A percentile compares a stretch with the other conserved stretches of the same genome.
Evolutionary conservation across 805 yeast genomes (phyloP).

Genomic region (Tetrapisispora pingtungensis): DNA sequence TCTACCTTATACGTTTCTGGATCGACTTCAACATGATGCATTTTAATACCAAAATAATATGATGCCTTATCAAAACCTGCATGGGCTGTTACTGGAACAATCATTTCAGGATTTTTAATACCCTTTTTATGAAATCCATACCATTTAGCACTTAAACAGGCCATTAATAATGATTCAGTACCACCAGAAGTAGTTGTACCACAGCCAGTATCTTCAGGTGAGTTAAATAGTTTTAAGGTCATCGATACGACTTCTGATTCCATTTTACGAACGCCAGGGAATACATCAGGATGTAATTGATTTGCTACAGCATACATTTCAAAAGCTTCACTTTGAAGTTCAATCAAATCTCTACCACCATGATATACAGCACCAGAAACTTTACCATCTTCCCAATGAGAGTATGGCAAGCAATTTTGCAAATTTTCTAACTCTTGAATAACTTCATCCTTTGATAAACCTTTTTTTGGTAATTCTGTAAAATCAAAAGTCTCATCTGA

Average conservation of each 20-base stretch:
- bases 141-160: conserved; percentile 83
- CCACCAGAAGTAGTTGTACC: conserved; percentile 94
- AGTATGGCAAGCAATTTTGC: conserved; percentile 41
- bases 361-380: conserved; percentile 96
- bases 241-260: conserved; percentile 90
- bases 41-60: conserved; percentile 75
- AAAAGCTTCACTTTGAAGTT: conserved; percentile 69
- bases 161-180: conserved; percentile 79
- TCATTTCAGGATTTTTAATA: conserved; percentile 66
- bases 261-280: conserved; percentile 94
- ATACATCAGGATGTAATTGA: conserved; percentile 93
- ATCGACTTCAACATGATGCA: conserved; percentile 72
- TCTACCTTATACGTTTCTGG: conserved; percentile 60
- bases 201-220: conserved; percentile 48
- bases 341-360: conserved; percentile 73
- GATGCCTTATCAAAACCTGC: conserved; percentile 95
- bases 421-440: conserved; percentile 41
- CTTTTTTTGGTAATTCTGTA: conserved; percentile 45
- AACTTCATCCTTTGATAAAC: conserved; percentile 42
- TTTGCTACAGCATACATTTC: conserved; percentile 75
- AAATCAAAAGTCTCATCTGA: conserved; percentile 38
- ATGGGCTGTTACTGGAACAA: conserved; percentile 84
- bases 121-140: conserved; percentile 51
- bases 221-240: conserved; percentile 74
- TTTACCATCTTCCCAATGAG: conserved; percentile 76